Conservation (phyloP, 495 filamentous ascomycete genomes). For the Penicillium crystallinum region DNA sequence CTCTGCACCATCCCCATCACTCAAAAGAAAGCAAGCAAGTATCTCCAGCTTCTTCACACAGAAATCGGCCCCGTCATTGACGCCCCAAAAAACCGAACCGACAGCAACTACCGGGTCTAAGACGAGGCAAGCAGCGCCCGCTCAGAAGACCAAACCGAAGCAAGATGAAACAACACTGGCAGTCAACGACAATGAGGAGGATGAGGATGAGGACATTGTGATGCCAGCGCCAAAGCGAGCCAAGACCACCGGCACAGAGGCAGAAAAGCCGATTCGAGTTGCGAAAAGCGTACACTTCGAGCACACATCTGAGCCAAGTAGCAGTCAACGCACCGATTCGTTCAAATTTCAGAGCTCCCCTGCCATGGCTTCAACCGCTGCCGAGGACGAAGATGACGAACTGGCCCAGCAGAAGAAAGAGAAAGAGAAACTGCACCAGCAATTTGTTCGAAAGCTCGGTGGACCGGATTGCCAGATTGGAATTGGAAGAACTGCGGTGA, state of each 20-base stretch:
- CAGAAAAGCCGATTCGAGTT: slow-evolving; percentile 12
- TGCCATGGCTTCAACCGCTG: slow-evolving; percentile 4
- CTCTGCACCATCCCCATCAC: slow-evolving; percentile 34
- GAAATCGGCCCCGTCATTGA: slow-evolving; percentile 38
- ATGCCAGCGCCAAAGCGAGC: slow-evolving; percentile 38
- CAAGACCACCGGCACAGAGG: slow-evolving; percentile 15
- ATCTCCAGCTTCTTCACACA: slow-evolving; percentile 84
- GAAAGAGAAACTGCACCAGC: slow-evolving; percentile 71
- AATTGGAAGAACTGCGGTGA: slow-evolving; percentile 54
- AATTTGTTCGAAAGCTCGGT: slow-evolving; percentile 87
- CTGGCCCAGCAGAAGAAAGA: slow-evolving; percentile 40
- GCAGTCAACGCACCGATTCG: slow-evolving; percentile 35
- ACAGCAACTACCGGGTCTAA: slow-evolving; percentile 7
- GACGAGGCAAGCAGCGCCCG: slow-evolving; percentile 15
- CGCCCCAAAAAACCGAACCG: slow-evolving; percentile 9
- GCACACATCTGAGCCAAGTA: slow-evolving; percentile 14
- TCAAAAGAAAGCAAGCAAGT: slow-evolving; percentile 65
- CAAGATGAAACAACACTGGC: slow-evolving; percentile 12
- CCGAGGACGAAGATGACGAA: slow-evolving; percentile 39
- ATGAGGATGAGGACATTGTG: slow-evolving; percentile 40
- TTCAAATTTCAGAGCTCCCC: slow-evolving; percentile 41
- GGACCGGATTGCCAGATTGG: slow-evolving; percentile 72
- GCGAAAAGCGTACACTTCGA: slow-evolving; percentile 9
- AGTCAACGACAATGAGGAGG: slow-evolving; percentile 21
- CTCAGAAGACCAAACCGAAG: slow-evolving; percentile 9